Evolutionary conservation across 2,329 filamentous ascomycete species (phyloP).

Genomic region (Fusarium verticillioides): DNA sequence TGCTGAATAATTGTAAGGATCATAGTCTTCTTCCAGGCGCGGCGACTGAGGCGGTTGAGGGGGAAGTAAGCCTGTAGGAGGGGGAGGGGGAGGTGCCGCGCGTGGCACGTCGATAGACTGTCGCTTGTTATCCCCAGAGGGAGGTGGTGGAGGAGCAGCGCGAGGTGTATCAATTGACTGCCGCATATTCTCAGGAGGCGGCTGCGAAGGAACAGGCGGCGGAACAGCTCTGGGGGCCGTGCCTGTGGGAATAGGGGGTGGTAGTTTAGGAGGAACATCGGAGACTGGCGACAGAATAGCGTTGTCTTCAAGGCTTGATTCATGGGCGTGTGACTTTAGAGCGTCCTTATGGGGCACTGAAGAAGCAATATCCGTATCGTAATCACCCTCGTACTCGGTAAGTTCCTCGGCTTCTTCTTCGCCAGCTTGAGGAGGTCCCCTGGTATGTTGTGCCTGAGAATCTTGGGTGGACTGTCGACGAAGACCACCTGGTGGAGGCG

Average conservation of each 20-base stretch:
- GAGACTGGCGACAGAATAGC: slow-evolving; percentile 66
- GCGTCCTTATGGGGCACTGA: slow-evolving; percentile 94
- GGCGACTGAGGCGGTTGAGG: slow-evolving; percentile 52
- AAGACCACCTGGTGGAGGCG: slow-evolving; percentile 68
- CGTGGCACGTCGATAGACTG: slow-evolving; percentile 78
- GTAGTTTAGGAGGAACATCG: slow-evolving; percentile 57
- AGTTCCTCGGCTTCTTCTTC: slow-evolving; percentile 81
- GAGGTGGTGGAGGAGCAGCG: slow-evolving; percentile 75
- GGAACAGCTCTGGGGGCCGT: slow-evolving; percentile 69
- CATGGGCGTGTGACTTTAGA: slow-evolving; percentile 81
- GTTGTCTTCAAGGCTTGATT: slow-evolving; percentile 79
- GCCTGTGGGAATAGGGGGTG: slow-evolving; percentile 67
- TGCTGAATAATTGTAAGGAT: slow-evolving; percentile 69
- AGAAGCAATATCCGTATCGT: slow-evolving; percentile 97
- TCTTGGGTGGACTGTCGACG: slow-evolving; percentile 71
- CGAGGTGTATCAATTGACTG: slow-evolving; percentile 78
- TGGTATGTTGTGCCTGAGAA: slow-evolving; percentile 56
- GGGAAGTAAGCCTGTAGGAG: slow-evolving; percentile 68
- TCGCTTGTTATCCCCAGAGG: slow-evolving; percentile 65
- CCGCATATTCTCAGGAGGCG: slow-evolving; percentile 64
- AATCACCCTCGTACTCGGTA: slow-evolving; percentile 96
- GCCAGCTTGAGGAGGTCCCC: slow-evolving; percentile 56
- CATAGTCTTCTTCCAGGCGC: slow-evolving; percentile 73
- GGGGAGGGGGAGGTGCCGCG: slow-evolving; percentile 75
- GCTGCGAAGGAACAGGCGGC: slow-evolving; percentile 73